Percentiles rank a stretch among this genome's conserved stretches.
phyloP scores from a whole-genome alignment of 2,329 filamentous ascomycete species.

The Pseudogymnoascus sp. region DNA sequence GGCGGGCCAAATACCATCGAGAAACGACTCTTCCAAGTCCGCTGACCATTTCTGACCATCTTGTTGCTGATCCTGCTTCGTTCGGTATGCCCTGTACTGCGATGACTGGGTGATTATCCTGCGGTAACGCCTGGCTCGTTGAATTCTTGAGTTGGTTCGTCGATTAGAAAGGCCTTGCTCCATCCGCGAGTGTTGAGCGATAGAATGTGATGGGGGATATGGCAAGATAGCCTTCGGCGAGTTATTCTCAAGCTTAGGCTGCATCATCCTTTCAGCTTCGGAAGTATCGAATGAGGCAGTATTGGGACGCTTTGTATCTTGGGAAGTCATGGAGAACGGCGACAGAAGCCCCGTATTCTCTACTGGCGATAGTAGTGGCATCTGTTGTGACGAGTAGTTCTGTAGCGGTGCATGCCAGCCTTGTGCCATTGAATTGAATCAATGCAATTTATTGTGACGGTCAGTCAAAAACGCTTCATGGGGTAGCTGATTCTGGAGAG shows the following conservation, averaged over 20 bases:
- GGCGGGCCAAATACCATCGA: slow-evolving; percentile 46
- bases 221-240: background rate
- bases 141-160: slow-evolving; percentile 25
- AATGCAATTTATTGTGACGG: background rate
- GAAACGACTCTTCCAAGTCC: slow-evolving; percentile 55
- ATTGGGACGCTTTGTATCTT: background rate
- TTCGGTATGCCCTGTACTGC: slow-evolving; percentile 57
- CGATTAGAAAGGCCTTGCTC: slow-evolving; percentile 8
- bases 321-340: background rate
- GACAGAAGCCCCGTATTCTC: background rate
- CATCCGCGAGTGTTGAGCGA: background rate
- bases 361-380: slow-evolving; percentile 11
- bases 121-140: slow-evolving; percentile 24
- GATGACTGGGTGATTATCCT: slow-evolving; percentile 52
- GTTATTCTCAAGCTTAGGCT: background rate
- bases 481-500: background rate
- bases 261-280: background rate
- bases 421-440: slow-evolving; percentile 21
- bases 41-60: slow-evolving; percentile 54
- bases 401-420: slow-evolving; percentile 19
- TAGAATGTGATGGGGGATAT: background rate
- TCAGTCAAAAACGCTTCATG: background rate
- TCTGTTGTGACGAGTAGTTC: slow-evolving; percentile 17
- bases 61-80: slow-evolving; percentile 51
- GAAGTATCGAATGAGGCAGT: background rate